A percentile compares a stretch with the other conserved stretches of the same genome.
Evolutionary conservation across 768 basidiomycete species (phyloP).

Genomic region (Lyophyllum decastes): DNA sequence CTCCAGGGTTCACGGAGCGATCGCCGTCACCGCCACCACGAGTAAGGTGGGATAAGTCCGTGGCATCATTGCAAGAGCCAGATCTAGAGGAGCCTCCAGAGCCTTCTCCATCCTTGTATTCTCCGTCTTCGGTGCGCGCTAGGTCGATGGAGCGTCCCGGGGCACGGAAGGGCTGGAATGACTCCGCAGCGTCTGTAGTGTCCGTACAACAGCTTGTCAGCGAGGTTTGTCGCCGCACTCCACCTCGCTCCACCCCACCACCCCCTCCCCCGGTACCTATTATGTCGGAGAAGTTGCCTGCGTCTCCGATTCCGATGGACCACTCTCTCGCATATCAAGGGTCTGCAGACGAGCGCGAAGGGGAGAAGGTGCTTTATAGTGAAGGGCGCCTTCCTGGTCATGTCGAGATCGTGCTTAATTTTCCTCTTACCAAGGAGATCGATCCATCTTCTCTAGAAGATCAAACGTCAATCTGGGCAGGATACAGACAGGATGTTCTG

Average conservation of each 20-base stretch:
- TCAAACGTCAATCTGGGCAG: conserved; percentile 48
- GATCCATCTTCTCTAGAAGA: conserved; percentile 25
- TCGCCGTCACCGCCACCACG: background rate
- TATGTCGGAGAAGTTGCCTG: background rate
- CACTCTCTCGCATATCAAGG: background rate
- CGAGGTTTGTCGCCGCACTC: conserved; percentile 5
- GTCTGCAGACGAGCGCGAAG: background rate
- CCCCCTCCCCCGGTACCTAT: conserved; percentile 2
- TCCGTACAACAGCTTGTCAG: conserved; percentile 6
- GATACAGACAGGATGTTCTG: conserved; percentile 49
- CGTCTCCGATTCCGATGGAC: background rate
- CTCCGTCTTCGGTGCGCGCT: background rate
- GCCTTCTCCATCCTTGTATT: conserved; percentile 7
- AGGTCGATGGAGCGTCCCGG: background rate
- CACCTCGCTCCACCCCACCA: conserved; percentile 4
- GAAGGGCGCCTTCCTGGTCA: conserved; percentile 1
- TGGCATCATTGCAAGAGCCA: background rate
- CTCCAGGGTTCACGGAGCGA: background rate
- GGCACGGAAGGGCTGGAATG: conserved; percentile 1
- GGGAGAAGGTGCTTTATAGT: background rate
- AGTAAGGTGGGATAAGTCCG: background rate
- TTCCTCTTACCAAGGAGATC: conserved; percentile 19
- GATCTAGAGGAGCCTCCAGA: background rate
- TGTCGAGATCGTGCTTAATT: conserved; percentile 14
- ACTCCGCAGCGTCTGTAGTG: conserved; percentile 8